Percentiles rank a stretch among this genome's conserved stretches.
Evolutionary conservation across 164 flowering plant species (phyloP).

Genomic region (Akebia trifoliata): DNA sequence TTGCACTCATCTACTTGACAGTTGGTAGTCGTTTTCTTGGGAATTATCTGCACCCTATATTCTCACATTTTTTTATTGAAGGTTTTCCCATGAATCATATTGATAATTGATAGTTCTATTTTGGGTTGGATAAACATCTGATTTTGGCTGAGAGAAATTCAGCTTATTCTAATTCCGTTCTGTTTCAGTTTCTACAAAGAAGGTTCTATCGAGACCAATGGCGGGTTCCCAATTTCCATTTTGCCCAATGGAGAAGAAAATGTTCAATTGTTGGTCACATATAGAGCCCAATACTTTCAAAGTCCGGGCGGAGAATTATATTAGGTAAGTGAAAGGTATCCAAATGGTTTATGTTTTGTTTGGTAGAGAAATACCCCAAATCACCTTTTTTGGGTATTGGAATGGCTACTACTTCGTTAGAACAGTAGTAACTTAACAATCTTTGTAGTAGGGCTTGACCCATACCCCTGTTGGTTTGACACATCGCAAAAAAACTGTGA

Average conservation of each 20-base stretch:
- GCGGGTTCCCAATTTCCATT: constrained; percentile 95
- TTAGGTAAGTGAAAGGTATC: constrained; percentile 42
- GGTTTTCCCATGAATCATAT: background rate
- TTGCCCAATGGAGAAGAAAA: constrained; percentile 80
- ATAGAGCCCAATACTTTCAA: constrained; percentile 77
- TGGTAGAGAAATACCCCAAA: too few species aligned
- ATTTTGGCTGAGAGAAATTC: background rate
- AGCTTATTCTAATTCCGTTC: background rate
- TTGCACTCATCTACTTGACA: too few species aligned
- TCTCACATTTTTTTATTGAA: background rate
- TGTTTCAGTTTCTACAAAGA: constrained; percentile 68
- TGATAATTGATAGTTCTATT: background rate
- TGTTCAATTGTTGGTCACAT: constrained; percentile 83
- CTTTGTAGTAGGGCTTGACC: too few species aligned
- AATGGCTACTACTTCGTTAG: too few species aligned
- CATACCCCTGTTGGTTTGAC: too few species aligned
- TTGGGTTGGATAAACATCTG: background rate
- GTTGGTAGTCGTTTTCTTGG: background rate
- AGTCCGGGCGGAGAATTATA: constrained; percentile 75
- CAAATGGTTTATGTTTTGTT: background rate
- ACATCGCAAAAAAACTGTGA: too few species aligned
- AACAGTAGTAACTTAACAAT: too few species aligned
- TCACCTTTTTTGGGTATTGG: too few species aligned
- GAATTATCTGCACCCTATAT: too few species aligned
- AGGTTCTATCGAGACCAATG: constrained; percentile 65